These are phyloP conservation scores for Aspergillus sp. DNA, from an alignment of 2,329 filamentous ascomycete species.

Conservation along the genomic window DNA sequence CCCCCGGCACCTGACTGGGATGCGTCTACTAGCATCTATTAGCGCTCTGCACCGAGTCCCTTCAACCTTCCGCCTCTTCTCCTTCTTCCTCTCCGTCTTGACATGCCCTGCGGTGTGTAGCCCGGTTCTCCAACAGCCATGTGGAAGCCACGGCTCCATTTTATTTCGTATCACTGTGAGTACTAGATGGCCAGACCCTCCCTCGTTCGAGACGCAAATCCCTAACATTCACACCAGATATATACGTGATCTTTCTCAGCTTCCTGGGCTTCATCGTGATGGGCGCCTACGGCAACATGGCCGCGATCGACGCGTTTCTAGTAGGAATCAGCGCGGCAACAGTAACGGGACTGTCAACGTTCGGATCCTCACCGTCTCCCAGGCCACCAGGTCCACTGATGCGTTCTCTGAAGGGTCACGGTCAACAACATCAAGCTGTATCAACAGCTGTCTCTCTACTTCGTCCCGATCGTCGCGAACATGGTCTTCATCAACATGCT, in stretches of 20 bases:
- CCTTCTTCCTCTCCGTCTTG: too few relatives aligned
- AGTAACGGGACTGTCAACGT: constrained; percentile 45
- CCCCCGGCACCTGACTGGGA: too few relatives aligned
- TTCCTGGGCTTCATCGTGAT: constrained; percentile 30
- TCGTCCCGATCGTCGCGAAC: constrained; percentile 42
- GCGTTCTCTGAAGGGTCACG: constrained; percentile 37
- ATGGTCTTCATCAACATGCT: constrained; percentile 42
- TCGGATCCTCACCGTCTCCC: constrained; percentile 8
- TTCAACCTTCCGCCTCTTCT: too few relatives aligned
- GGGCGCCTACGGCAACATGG: constrained; percentile 32
- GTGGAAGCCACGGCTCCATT: not conserved
- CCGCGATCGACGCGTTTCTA: constrained; percentile 41
- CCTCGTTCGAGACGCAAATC: not conserved
- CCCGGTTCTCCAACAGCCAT: too few relatives aligned
- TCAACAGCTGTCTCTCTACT: constrained; percentile 45
- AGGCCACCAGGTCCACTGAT: not conserved
- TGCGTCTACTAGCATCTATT: too few relatives aligned
- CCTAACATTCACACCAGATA: constrained; percentile 21
- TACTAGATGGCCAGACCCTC: not conserved
- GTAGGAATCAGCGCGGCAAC: constrained; percentile 43
- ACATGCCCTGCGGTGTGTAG: too few relatives aligned
- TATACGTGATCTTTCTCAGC: constrained; percentile 30
- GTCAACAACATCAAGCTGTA: constrained; percentile 41
- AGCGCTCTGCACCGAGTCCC: too few relatives aligned
- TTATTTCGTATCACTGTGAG: not conserved